Evolutionary conservation across 2,329 filamentous ascomycete genomes (phyloP), one percentile per base, ranked within the genome.

Genomic region (Xylaria polymorpha): DNA sequence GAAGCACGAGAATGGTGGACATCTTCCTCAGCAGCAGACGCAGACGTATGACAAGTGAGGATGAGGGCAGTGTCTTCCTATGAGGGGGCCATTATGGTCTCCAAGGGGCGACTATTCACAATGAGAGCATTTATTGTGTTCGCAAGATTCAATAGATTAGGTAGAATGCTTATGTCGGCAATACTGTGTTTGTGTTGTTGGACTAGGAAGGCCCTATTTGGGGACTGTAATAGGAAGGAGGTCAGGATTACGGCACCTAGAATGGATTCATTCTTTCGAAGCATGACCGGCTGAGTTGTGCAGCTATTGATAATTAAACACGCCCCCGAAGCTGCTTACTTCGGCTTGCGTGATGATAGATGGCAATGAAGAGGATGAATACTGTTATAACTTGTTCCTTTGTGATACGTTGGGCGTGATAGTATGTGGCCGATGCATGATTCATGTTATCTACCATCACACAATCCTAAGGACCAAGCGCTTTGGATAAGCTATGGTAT

Each of bases 1-100:
- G 83, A 2, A 85, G 85, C 72, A 83, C 83, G 75, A 80, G 80
- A 50, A 87, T 88, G 83, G 85, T 88, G 8, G 85, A 88, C 61
- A 67, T 84, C 58, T 88, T 88, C 73, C 77, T 88, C 35, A 86
- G 80, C 68, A 86, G 82, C 56, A 81, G 86, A 20, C 80, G 83
- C 18, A 83, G 77, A 69, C 80, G 81, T 14, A 81, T 83, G 44
- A 75, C 79, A 29, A 81, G 81, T 14, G 81, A 78, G 58, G 79
- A 79, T 3, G 80, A 81, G 6, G 74, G 74, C n/a, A 75, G 69
- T 39, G 80, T 77, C 0, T 80, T 82, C 66, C 41, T 81, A 22
- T 81, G 61, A 77, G 15, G 5, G n/a, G 18, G 7, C n/a, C 9
- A 2, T 22, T 7, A 22, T 39, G 1, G 35, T 56, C n/a, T 22